These are phyloP conservation scores for Candida alai DNA, from an alignment of 805 yeast genomes.

Conservation along the genomic window DNA sequence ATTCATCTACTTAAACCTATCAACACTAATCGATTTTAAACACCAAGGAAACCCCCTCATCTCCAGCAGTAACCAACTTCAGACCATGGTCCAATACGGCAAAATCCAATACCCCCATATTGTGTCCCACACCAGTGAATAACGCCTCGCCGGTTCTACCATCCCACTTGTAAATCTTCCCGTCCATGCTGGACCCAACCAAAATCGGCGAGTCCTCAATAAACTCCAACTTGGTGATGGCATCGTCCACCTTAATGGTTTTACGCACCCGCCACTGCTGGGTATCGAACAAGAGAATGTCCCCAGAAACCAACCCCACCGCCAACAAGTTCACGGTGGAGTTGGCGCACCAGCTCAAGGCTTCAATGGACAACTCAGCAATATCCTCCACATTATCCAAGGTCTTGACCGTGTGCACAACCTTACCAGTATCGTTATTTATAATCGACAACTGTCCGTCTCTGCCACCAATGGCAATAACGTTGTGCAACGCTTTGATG, in stretches of 20 bases:
- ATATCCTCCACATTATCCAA: slow-evolving; percentile 49
- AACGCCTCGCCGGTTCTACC: slow-evolving; percentile 77
- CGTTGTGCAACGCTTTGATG: slow-evolving; percentile 47
- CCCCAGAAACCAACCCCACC: slow-evolving; percentile 86
- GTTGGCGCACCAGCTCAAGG: slow-evolving; percentile 69
- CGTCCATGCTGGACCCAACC: slow-evolving; percentile 77
- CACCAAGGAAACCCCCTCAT: slow-evolving; percentile 88
- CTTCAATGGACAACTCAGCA: slow-evolving; percentile 46
- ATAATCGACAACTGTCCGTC: slow-evolving; percentile 84
- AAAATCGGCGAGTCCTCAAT: slow-evolving; percentile 54
- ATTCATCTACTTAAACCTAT: slow-evolving; percentile 1
- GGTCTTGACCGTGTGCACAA: slow-evolving; percentile 63
- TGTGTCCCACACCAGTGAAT: slow-evolving; percentile 85
- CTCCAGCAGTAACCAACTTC: slow-evolving; percentile 87
- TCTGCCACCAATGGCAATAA: slow-evolving; percentile 78
- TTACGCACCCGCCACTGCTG: slow-evolving; percentile 84
- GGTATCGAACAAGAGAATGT: slow-evolving; percentile 75
- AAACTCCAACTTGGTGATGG: slow-evolving; percentile 77
- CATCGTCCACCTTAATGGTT: slow-evolving; percentile 66
- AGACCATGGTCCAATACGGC: slow-evolving; percentile 61
- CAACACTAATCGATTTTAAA: slow-evolving; percentile 29
- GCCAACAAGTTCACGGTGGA: slow-evolving; percentile 63
- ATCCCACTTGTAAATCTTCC: slow-evolving; percentile 83
- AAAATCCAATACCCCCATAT: slow-evolving; percentile 90
- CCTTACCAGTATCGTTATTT: slow-evolving; percentile 68